Conservation (phyloP, 2,329 filamentous ascomycete genomes). For the Fonsecaea erecta region DNA sequence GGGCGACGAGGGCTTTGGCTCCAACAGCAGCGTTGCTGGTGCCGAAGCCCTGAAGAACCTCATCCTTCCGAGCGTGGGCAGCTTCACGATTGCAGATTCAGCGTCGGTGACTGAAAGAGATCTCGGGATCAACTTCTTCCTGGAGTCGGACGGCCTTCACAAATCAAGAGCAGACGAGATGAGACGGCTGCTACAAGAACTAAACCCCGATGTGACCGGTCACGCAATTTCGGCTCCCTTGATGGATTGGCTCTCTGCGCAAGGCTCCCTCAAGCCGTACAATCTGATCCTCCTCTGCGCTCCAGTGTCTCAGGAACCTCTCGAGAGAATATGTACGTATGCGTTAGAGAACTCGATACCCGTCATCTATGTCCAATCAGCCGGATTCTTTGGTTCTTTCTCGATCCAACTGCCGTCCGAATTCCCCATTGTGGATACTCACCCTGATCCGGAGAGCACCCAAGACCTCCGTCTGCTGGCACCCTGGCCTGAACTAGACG, state of each 20-base stretch:
- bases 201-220: conserved; percentile 91
- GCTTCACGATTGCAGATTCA: conserved; percentile 88
- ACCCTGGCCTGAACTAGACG: conserved; percentile 81
- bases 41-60: conserved; percentile 95
- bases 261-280: conserved; percentile 52
- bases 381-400: conserved; percentile 90
- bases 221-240: conserved; percentile 61
- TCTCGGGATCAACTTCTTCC: conserved; percentile 94
- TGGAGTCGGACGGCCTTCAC: conserved; percentile 78
- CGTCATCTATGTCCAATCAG: conserved; percentile 80
- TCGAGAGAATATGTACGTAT: conserved; percentile 57
- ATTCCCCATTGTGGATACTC: conserved; percentile 93
- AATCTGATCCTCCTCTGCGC: conserved; percentile 66
- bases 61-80: conserved; percentile 88
- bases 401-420: conserved; percentile 75
- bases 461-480: conserved; percentile 81
- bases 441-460: conserved; percentile 83
- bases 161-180: conserved; percentile 78
- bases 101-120: conserved; percentile 77
- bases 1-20: conserved; percentile 51
- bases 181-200: conserved; percentile 75
- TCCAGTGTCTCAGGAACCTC: conserved; percentile 59
- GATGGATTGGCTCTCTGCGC: conserved; percentile 45
- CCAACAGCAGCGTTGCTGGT: conserved; percentile 65
- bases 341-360: conserved; percentile 67